phyloP scores from a whole-genome alignment of 768 basidiomycete species.

The Exsudoporus frostii region DNA sequence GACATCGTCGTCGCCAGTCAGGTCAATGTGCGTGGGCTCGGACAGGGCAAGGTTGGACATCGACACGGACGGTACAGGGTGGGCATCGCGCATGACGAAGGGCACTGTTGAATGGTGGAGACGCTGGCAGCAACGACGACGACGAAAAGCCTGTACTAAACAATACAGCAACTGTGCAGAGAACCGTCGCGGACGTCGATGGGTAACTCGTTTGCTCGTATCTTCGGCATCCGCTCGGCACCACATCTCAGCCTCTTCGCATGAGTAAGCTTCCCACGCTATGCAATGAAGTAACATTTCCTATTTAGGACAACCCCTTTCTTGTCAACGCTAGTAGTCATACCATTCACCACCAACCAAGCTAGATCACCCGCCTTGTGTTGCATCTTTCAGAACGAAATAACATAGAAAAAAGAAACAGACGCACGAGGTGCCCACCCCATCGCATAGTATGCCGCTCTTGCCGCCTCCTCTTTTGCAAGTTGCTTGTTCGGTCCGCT shows the following conservation, averaged over 20 bases:
- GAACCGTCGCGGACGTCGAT: conserved; percentile 14
- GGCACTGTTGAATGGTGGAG: background rate
- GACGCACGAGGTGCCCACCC: conserved; percentile 59
- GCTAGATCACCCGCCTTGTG: conserved; percentile 18
- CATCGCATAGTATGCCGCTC: conserved; percentile 68
- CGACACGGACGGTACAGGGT: conserved; percentile 32
- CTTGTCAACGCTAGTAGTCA: background rate
- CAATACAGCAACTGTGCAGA: conserved; percentile 13
- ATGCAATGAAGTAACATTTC: conserved; percentile 11
- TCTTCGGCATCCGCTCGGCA: conserved; percentile 29
- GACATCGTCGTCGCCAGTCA: conserved; percentile 69
- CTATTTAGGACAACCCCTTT: conserved; percentile 17
- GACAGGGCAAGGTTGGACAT: conserved; percentile 35
- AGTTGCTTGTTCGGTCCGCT: conserved; percentile 67
- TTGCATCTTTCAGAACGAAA: background rate
- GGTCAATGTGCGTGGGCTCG: conserved; percentile 60
- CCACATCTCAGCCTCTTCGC: conserved; percentile 2
- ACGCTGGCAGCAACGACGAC: background rate
- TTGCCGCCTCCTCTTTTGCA: conserved; percentile 76
- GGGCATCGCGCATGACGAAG: conserved; percentile 27
- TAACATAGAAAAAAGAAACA: background rate
- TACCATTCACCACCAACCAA: too few relatives aligned
- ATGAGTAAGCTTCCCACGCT: conserved; percentile 30
- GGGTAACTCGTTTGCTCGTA: conserved; percentile 16
- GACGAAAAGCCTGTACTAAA: background rate